Percentiles rank a stretch among this genome's conserved stretches.
phyloP scores from a whole-genome alignment of 495 filamentous ascomycete genomes.

The Aspergillus heteromorphus region DNA sequence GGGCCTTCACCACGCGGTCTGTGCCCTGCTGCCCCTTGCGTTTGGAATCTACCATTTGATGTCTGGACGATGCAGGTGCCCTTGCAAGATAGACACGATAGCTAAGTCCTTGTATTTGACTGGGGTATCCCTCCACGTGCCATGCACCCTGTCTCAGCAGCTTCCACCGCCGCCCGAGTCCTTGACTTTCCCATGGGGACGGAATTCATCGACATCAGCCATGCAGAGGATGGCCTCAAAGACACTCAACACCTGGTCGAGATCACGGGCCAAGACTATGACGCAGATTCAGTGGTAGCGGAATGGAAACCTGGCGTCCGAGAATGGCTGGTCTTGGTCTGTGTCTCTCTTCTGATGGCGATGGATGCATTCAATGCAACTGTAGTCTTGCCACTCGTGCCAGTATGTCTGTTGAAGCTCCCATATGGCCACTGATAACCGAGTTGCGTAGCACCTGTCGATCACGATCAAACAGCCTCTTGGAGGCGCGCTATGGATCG shows the following conservation, averaged over 20 bases:
- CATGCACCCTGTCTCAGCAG: background rate
- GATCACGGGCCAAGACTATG: background rate
- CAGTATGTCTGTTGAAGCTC: constrained; percentile 10
- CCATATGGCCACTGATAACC: background rate
- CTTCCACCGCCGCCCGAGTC: background rate
- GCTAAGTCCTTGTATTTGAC: background rate
- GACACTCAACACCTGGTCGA: constrained; percentile 10
- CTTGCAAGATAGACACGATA: background rate
- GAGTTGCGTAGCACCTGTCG: constrained; percentile 23
- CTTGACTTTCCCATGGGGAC: constrained; percentile 8
- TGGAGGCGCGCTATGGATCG: constrained; percentile 35
- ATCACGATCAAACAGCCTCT: constrained; percentile 23
- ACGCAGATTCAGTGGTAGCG: constrained; percentile 6
- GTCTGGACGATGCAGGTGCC: background rate
- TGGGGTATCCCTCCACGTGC: background rate
- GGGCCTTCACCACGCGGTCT: background rate
- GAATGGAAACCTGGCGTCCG: constrained; percentile 22
- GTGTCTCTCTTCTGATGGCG: constrained; percentile 28
- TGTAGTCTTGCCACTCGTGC: constrained; percentile 25
- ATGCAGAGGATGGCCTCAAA: constrained; percentile 21
- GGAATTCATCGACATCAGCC: constrained; percentile 12
- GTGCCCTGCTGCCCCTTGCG: background rate
- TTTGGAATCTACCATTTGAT: background rate
- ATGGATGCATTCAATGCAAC: constrained; percentile 40
- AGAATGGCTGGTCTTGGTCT: constrained; percentile 32